Evolutionary conservation across 2,329 filamentous ascomycete species (phyloP).

Genomic region (Neophaeococcomyces mojaviensis): DNA sequence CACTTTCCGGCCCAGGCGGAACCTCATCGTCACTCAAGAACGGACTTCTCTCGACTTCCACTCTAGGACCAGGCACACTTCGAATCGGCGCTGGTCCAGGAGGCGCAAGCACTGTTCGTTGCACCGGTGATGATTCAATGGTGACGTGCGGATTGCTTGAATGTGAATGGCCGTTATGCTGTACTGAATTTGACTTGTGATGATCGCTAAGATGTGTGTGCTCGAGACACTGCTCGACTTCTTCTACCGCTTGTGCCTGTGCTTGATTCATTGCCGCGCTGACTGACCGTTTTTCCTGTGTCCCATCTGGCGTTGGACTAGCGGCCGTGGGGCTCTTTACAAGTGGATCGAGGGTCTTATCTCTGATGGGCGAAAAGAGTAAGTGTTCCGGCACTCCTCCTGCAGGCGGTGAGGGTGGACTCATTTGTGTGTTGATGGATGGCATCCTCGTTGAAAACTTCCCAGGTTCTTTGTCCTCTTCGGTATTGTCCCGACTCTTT

Average conservation of each 20-base stretch:
- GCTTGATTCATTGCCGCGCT: conserved; percentile 19
- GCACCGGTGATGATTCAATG: neutral
- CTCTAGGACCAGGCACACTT: conserved; percentile 18
- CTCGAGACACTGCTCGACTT: conserved; percentile 20
- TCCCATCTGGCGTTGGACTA: neutral
- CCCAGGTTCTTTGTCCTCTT: conserved; percentile 23
- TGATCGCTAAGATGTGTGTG: conserved; percentile 10
- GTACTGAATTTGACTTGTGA: conserved; percentile 8
- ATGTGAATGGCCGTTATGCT: conserved; percentile 8
- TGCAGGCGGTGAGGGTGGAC: conserved; percentile 5
- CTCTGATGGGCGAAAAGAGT: conserved; percentile 14
- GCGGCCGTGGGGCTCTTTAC: neutral
- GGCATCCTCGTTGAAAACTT: conserved; percentile 20
- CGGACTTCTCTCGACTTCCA: conserved; percentile 20
- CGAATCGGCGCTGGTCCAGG: conserved; percentile 18
- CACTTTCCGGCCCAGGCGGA: conserved; percentile 9
- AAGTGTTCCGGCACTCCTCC: conserved; percentile 9
- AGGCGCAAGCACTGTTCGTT: conserved; percentile 17
- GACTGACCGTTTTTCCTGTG: conserved; percentile 14
- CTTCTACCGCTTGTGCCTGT: conserved; percentile 17
- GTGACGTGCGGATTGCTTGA: conserved; percentile 7
- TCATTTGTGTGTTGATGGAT: conserved; percentile 16
- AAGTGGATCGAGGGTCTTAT: conserved; percentile 15
- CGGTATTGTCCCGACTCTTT: conserved; percentile 28
- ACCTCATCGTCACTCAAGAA: conserved; percentile 22